phyloP scores from a whole-genome alignment of 345 rosid genomes.

The Aegle marmelos region DNA sequence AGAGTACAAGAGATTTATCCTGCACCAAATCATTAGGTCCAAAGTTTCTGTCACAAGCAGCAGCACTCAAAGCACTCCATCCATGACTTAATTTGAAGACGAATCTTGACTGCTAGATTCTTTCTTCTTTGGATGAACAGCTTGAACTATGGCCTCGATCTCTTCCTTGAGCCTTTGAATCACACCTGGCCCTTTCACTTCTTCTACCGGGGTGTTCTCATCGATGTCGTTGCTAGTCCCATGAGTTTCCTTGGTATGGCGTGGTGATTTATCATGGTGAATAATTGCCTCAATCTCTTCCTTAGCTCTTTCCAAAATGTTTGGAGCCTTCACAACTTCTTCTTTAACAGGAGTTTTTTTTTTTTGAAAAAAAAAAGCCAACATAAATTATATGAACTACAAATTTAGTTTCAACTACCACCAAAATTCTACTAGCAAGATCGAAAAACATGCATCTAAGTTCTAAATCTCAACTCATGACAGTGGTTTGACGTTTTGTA shows the following conservation, averaged over 20 bases:
- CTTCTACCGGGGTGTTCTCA: conserved; percentile 30
- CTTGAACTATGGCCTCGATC: conserved; percentile 42
- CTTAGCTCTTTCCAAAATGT: conserved; percentile 40
- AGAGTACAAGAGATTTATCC: background rate
- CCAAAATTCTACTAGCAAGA: background rate
- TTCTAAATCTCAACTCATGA: background rate
- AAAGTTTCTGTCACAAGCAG: background rate
- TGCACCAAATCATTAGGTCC: background rate
- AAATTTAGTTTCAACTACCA: background rate
- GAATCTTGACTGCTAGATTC: conserved; percentile 18
- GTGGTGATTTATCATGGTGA: conserved; percentile 30
- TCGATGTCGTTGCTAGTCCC: conserved; percentile 45
- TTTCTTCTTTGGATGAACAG: conserved; percentile 46
- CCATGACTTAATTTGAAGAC: conserved; percentile 13
- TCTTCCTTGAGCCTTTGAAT: conserved; percentile 53
- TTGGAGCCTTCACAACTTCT: conserved; percentile 38
- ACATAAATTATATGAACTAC: background rate
- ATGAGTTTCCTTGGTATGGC: conserved; percentile 45
- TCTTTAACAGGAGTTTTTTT: background rate
- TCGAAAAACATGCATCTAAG: background rate
- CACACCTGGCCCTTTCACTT: conserved; percentile 41
- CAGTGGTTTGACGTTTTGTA: background rate
- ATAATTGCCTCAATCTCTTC: conserved; percentile 41
- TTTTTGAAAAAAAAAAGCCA: background rate
- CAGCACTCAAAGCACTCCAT: background rate